A percentile compares a stretch with the other conserved stretches of the same genome.
Conservation (phyloP, 768 basidiomycete genomes). For the Leucogyrophana mollusca region DNA sequence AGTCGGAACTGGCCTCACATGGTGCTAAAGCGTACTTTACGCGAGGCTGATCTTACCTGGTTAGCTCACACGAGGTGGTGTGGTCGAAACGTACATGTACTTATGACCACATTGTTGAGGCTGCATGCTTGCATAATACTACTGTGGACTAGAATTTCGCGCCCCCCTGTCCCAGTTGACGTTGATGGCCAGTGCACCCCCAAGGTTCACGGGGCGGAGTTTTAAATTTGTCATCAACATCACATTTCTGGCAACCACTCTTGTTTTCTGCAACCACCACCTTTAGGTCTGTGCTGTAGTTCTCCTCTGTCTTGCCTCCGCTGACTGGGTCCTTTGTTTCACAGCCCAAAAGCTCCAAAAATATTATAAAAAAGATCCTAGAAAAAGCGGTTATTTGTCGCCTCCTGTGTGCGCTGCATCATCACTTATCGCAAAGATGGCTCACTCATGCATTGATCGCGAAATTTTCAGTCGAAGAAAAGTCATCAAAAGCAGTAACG, state of each 20-base stretch:
- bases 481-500: conserved; percentile 94
- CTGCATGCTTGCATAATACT: conserved; percentile 1
- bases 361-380: conserved; percentile 64
- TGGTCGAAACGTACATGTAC: conserved; percentile 14
- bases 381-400: conserved; percentile 75
- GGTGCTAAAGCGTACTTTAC: conserved; percentile 89
- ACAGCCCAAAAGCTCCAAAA: conserved; percentile 59
- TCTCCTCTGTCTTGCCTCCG: conserved; percentile 11
- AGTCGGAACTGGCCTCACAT: conserved; percentile 76
- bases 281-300: conserved; percentile 52
- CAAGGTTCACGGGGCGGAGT: conserved; percentile 36
- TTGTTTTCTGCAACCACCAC: conserved; percentile 63
- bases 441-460: conserved; percentile 15
- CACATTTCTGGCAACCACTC: conserved; percentile 15
- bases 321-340: conserved; percentile 17
- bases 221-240: conserved; percentile 32
- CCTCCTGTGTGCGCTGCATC: conserved; percentile 58
- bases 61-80: conserved; percentile 1
- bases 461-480: conserved; percentile 56
- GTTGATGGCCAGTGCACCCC: no score
- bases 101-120: conserved; percentile 2
- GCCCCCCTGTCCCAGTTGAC: no score
- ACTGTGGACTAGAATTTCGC: no score
- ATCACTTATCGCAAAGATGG: conserved; percentile 12
- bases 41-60: conserved; percentile 51